Evolutionary conservation across 2,329 filamentous ascomycete genomes (phyloP), one percentile per base, ranked within the genome.

Genomic region (Didymella pinodella): DNA sequence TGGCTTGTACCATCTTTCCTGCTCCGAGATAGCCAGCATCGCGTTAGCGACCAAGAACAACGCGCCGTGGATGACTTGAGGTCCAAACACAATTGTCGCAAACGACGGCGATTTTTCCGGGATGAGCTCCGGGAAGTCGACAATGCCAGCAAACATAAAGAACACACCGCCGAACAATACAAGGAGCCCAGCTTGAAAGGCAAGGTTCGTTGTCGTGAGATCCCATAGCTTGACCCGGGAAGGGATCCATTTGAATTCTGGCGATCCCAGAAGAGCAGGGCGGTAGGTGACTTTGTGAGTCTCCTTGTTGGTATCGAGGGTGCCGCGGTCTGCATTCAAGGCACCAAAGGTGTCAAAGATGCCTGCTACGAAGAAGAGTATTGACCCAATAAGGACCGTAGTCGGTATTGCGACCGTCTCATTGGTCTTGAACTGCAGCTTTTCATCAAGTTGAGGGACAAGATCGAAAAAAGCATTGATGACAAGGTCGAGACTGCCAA

Each of bases 101-200:
- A 66, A 69, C 3, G 62, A 36, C 0, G 65, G 58, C 2, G 57
- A 54, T 11, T 66, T 48, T 26, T 69, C 64, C 0, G 61, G n/a
- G 0, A 74, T 59, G 1, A 74, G 14, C n/a, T 65, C 68, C 2
- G 70, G 71, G 16, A 68, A 71, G 31, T 68, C 69, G 16, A 68
- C 65, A n/a, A 74, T 63, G 3, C 68, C 71, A 2, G 68, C 68
- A 40, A 73, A 64, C 65, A 72, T 71, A 52, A 75, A 71, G 40
- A 73, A 65, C 2, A 75, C 54, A 18, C 71, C 70, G 8, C 72
- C 67, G 28, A 75, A 66, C 7, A 74, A 57, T 10, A 71, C 67
- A 3, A 72, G 65, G 3, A 75, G 62, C 2, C 72, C 69, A 6
- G 71, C 70, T 53, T 73, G 71, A 14, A 74, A 74, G 0, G 70